Evolutionary conservation across 441 rosid species (phyloP).

Genomic region (Isatis lusitanica): DNA sequence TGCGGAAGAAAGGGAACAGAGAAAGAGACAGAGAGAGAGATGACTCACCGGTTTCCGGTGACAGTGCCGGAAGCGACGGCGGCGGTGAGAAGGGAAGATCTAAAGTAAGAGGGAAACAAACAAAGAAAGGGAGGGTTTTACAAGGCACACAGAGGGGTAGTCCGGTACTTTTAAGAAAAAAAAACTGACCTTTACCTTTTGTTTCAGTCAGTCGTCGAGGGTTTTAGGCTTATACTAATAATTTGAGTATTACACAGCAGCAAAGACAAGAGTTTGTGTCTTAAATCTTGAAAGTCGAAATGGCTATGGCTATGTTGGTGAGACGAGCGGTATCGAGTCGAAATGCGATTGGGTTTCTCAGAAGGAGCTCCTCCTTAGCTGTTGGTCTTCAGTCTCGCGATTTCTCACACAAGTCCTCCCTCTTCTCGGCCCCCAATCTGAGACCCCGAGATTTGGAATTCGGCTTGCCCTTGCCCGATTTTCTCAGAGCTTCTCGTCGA

Average conservation of each 20-base stretch:
- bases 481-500: conserved; percentile 49
- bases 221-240: neutral
- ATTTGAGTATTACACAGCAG: too few relatives aligned
- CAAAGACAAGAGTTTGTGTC: too few relatives aligned
- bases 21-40: neutral
- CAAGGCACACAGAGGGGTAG: neutral
- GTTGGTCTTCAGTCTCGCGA: conserved; percentile 36
- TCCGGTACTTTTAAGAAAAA: neutral
- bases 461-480: conserved; percentile 32
- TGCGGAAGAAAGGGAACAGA: neutral
- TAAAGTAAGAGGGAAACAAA: neutral
- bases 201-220: neutral
- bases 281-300: neutral
- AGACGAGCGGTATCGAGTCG: conserved; percentile 44
- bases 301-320: conserved; percentile 51
- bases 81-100: conserved; percentile 17
- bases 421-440: conserved; percentile 31
- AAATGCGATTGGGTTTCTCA: conserved; percentile 33
- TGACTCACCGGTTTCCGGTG: conserved; percentile 10
- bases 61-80: conserved; percentile 17
- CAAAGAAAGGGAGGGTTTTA: conserved; percentile 17
- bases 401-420: conserved; percentile 22
- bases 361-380: conserved; percentile 28
- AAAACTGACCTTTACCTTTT: neutral
- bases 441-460: neutral